phyloP scores from a whole-genome alignment of 768 basidiomycete species.

The Auricularia sp. region DNA sequence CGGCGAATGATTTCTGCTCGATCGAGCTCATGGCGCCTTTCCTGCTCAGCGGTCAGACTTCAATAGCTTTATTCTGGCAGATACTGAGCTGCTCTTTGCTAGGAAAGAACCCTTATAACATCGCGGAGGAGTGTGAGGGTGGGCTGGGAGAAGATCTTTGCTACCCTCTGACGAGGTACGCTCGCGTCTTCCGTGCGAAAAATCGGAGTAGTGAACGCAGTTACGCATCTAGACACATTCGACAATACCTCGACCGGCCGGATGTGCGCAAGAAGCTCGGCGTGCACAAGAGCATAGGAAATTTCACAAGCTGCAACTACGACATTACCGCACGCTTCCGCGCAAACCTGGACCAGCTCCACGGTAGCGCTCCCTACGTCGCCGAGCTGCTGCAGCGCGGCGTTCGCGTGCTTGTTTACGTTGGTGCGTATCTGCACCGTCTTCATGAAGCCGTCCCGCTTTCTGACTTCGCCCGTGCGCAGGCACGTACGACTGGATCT shows the following conservation, averaged over 20 bases:
- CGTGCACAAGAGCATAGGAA: slow-evolving; percentile 35
- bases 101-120: slow-evolving; percentile 52
- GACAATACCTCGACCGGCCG: slow-evolving; percentile 50
- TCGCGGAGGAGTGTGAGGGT: slow-evolving; percentile 51
- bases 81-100: slow-evolving; percentile 7
- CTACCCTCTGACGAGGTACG: slow-evolving; percentile 43
- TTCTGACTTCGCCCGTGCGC: neutral
- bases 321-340: neutral
- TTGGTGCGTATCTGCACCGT: slow-evolving; percentile 29
- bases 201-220: too few species aligned
- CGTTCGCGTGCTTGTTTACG: slow-evolving; percentile 43
- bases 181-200: neutral
- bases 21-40: slow-evolving; percentile 37
- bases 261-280: slow-evolving; percentile 47
- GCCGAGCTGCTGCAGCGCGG: slow-evolving; percentile 43
- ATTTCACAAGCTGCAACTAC: slow-evolving; percentile 31
- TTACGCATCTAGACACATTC: slow-evolving; percentile 35
- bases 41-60: slow-evolving; percentile 26
- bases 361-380: slow-evolving; percentile 26
- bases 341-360: slow-evolving; percentile 15
- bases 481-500: slow-evolving; percentile 33
- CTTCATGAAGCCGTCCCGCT: neutral
- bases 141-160: slow-evolving; percentile 36
- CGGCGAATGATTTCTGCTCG: slow-evolving; percentile 58
- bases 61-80: neutral